A percentile compares a stretch with the other conserved stretches of the same genome.
phyloP scores from a whole-genome alignment of 345 rosid species.

The Microcos paniculata region DNA sequence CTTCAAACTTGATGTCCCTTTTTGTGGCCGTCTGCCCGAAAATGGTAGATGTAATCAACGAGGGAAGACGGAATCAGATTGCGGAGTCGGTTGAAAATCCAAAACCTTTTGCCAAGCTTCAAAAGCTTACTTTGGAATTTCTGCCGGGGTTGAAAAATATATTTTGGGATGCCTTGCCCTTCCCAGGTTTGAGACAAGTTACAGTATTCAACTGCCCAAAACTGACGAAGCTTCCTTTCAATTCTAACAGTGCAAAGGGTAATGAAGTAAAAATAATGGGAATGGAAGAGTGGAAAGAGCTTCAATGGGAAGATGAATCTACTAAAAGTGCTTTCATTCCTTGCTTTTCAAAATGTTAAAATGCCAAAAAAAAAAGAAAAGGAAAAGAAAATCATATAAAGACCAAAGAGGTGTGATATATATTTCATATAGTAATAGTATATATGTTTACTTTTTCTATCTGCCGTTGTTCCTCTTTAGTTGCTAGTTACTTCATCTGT shows the following conservation, averaged over 20 bases:
- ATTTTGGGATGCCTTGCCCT: slow-evolving; percentile 15
- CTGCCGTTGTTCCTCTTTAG: no score
- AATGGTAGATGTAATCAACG: no score
- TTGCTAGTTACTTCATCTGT: no score
- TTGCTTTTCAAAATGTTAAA: no score
- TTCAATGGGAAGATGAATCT: slow-evolving; percentile 21
- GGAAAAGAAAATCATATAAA: no score
- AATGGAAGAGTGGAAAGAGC: neutral
- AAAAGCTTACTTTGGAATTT: neutral
- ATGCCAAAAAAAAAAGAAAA: no score
- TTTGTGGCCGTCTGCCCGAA: no score
- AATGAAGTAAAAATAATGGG: slow-evolving; percentile 5
- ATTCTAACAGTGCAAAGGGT: slow-evolving; percentile 17
- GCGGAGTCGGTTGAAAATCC: neutral
- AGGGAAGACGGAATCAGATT: neutral
- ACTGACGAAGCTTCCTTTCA: slow-evolving; percentile 25
- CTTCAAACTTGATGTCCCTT: no score
- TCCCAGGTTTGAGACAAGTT: slow-evolving; percentile 1
- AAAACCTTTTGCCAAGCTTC: slow-evolving; percentile 19
- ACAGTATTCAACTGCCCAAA: neutral
- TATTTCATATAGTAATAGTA: no score
- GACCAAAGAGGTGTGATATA: no score
- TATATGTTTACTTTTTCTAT: no score
- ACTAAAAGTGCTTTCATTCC: no score
- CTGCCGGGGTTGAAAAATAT: slow-evolving; percentile 15